These are phyloP conservation scores for Trichoderma koningiopsis DNA, from an alignment of 2,329 filamentous ascomycete species.

Conservation along the genomic window DNA sequence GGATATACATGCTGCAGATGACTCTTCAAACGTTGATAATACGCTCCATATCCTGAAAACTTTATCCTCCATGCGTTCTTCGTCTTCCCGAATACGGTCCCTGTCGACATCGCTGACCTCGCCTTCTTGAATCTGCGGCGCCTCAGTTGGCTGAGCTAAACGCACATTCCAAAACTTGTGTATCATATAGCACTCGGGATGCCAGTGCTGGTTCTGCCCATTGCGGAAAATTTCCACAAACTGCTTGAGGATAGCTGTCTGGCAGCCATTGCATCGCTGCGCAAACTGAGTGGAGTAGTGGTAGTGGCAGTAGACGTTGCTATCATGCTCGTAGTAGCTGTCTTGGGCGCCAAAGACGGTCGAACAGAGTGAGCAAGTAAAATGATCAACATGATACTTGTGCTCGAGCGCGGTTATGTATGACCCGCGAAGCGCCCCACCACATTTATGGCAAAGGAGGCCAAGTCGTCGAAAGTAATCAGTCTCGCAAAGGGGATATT, in stretches of 20 bases:
- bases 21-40: constrained; percentile 94
- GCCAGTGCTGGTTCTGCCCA: constrained; percentile 98
- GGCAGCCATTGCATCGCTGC: constrained; percentile 93
- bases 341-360: constrained; percentile 98
- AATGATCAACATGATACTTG: constrained; percentile 99
- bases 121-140: constrained; percentile 46
- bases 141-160: constrained; percentile 64
- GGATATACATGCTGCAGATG: constrained; percentile 95
- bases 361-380: constrained; percentile 94
- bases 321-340: constrained; percentile 98
- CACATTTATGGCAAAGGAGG: constrained; percentile 87
- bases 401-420: constrained; percentile 97
- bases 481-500: constrained; percentile 95
- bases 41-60: constrained; percentile 99
- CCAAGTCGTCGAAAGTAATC: constrained; percentile 95
- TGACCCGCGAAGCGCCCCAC: constrained; percentile 88
- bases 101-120: constrained; percentile 62
- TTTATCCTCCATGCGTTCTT: constrained; percentile 96
- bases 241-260: constrained; percentile 96
- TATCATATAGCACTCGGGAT: constrained; percentile 99
- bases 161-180: constrained; percentile 99
- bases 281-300: constrained; percentile 98
- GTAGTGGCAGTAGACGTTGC: constrained; percentile 96
- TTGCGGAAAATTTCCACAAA: constrained; percentile 99
- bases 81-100: constrained; percentile 75